Evolutionary conservation across 2,329 filamentous ascomycete genomes (phyloP).

Genomic region (Xylaria sp.): DNA sequence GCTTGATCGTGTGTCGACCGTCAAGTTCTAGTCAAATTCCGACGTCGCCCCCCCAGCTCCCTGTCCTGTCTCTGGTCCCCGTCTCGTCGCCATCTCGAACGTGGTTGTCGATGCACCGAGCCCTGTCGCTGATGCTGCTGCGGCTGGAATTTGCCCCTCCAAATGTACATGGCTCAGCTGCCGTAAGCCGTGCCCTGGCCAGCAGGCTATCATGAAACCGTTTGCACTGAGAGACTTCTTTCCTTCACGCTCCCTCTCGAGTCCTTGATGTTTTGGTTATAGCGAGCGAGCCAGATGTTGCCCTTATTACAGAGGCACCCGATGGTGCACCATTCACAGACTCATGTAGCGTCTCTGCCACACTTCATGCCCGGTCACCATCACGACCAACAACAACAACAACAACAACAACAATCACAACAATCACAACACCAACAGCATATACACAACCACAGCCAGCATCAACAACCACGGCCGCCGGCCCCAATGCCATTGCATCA

Average conservation of each 20-base stretch:
- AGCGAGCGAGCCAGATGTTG: slow-evolving; percentile 48
- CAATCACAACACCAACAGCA: neutral
- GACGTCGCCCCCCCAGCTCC: neutral
- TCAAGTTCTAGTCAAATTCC: neutral
- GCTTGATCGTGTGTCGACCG: neutral
- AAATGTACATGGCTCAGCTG: slow-evolving; percentile 48
- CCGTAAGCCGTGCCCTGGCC: slow-evolving; percentile 50
- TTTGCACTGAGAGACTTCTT: slow-evolving; percentile 33
- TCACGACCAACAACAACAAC: slow-evolving; percentile 4
- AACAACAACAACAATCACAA: neutral
- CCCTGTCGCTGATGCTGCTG: slow-evolving; percentile 15
- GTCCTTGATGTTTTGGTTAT: slow-evolving; percentile 25
- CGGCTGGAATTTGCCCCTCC: slow-evolving; percentile 34
- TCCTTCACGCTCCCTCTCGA: slow-evolving; percentile 37
- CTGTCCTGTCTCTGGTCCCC: neutral
- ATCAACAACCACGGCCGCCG: neutral
- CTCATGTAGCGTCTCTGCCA: slow-evolving; percentile 34
- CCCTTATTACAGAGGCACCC: slow-evolving; percentile 59
- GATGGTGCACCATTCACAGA: slow-evolving; percentile 52
- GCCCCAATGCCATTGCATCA: neutral
- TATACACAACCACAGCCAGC: slow-evolving; percentile 11
- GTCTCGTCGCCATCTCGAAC: neutral
- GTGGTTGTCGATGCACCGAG: neutral
- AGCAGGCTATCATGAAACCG: slow-evolving; percentile 50
- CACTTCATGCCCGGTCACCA: slow-evolving; percentile 27